Evolutionary conservation across 2,329 filamentous ascomycete genomes (phyloP).

Genomic region (Ceratocystis cubensis): DNA sequence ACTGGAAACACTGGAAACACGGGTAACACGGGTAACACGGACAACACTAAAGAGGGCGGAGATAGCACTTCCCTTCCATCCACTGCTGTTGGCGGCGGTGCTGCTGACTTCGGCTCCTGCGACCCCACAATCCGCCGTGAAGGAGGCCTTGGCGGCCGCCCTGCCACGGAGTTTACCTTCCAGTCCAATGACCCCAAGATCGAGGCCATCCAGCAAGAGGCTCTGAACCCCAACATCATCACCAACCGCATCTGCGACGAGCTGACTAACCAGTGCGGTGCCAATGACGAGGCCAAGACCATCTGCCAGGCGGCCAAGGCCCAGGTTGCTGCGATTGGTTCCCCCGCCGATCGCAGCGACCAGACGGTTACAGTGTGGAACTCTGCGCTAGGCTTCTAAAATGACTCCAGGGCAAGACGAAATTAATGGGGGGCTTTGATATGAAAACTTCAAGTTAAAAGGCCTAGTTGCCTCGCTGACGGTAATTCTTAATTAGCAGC

Average conservation of each 20-base stretch:
- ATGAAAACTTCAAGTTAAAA: not conserved
- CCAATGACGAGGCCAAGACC: slow-evolving; percentile 45
- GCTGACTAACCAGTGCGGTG: slow-evolving; percentile 52
- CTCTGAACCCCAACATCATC: slow-evolving; percentile 61
- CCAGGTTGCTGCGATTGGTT: slow-evolving; percentile 20
- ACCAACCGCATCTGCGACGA: slow-evolving; percentile 60
- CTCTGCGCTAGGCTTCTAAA: slow-evolving; percentile 20
- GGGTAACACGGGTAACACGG: too few species aligned
- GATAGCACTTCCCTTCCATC: too few species aligned
- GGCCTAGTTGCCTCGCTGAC: not conserved
- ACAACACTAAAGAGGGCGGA: too few species aligned
- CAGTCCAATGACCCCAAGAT: slow-evolving; percentile 51
- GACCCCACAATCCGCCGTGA: slow-evolving; percentile 47
- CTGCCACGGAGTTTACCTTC: slow-evolving; percentile 52
- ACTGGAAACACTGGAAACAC: slow-evolving; percentile 16
- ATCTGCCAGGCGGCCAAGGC: slow-evolving; percentile 42
- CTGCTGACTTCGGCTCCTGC: slow-evolving; percentile 42
- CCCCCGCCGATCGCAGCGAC: slow-evolving; percentile 20
- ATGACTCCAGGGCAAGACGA: not conserved
- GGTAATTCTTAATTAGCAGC: not conserved
- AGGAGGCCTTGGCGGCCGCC: slow-evolving; percentile 44
- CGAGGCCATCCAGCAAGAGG: slow-evolving; percentile 48
- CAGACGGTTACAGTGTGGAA: slow-evolving; percentile 21
- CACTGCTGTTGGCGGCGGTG: slow-evolving; percentile 21
- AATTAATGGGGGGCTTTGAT: not conserved